Evolutionary conservation across 139 green algal species (phyloP).

Genomic region (Chlamydomonas urium): DNA sequence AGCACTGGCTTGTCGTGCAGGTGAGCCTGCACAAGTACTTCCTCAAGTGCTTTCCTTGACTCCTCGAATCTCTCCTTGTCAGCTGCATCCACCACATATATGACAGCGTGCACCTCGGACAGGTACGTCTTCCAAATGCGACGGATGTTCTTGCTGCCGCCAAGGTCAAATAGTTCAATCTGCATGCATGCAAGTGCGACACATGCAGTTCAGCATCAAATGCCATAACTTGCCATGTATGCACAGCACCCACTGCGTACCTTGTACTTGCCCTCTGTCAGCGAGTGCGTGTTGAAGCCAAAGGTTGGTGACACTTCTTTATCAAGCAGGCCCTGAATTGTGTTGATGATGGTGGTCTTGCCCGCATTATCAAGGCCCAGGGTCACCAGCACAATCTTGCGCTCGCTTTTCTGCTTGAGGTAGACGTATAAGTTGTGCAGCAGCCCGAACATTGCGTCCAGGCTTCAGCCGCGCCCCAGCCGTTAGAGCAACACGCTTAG

Average conservation of each 20-base stretch:
- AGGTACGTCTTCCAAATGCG: constrained; percentile 54
- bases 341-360: constrained; percentile 48
- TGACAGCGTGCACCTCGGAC: constrained; percentile 44
- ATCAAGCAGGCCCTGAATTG: constrained; percentile 31
- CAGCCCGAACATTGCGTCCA: constrained; percentile 11
- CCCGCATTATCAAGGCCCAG: constrained; percentile 52
- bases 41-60: constrained; percentile 14
- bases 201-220: too few species aligned
- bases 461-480: too few species aligned
- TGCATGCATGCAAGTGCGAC: too few species aligned
- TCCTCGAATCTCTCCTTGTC: constrained; percentile 44
- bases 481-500: too few species aligned
- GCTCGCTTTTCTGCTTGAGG: constrained; percentile 7
- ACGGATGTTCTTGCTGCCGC: constrained; percentile 45
- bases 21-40: constrained; percentile 9
- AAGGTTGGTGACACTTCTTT: constrained; percentile 43
- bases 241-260: constrained; percentile 8
- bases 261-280: constrained; percentile 31
- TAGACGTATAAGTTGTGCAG: constrained; percentile 14
- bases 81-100: constrained; percentile 56
- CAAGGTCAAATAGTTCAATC: constrained; percentile 46
- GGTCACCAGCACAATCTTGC: constrained; percentile 26
- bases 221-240: constrained; percentile 1
- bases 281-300: constrained; percentile 39
- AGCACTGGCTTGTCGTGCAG: constrained; percentile 29